Base-by-base conservation (phyloP, 768 basidiomycete species). In the Krasilnikovozyma curviuscula region DNA sequence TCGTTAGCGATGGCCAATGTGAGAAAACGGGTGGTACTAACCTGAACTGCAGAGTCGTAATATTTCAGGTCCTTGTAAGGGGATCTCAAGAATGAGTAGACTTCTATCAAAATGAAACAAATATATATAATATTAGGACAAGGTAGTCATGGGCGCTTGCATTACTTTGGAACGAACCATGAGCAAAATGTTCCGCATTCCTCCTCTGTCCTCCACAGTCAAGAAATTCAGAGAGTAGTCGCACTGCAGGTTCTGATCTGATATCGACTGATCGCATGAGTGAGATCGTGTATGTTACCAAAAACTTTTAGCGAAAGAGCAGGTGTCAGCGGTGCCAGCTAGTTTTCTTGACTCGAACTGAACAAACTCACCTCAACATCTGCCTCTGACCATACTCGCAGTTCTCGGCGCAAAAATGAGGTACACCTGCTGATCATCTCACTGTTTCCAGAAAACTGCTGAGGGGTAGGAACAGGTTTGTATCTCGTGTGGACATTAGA, bases 251-350 rank as follows among this genome's bases (percentile, higher is more conserved):
- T 35, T 67, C 66, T 12, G 84, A 82, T 35, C 88, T 82, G 48
- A 95, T 81, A 66, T 95, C 88, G 46, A 93, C 76, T 3, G 82
- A 73, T 65, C 85, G 84, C 77, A 95, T 84, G 56, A 95, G 69
- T 2, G 85, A 84, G 44, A 91, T 67, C 18, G 77, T 83, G 65
- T 89, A 83, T 2, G 78, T 81, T 12, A 83, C 86, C 46, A 95
- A 70, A 63, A 89, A 95, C 82, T 86, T 46, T 25, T 19, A 21
- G 19, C 37, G 32, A 24, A 27, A 28, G 21, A 21, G 39, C 41
- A 21, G 18, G 19, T 5, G 13, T 8, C 39, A 40, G 39, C 10
- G 12, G 16, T 21, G 39, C 10, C 10, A 12, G 16, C 24, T 14
- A 29, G 18, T 18, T 18, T 18, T 10, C 16, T 27, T 25, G 7